Conservation (phyloP, 345 rosid species). For the Eucalyptus sideroxylon region DNA sequence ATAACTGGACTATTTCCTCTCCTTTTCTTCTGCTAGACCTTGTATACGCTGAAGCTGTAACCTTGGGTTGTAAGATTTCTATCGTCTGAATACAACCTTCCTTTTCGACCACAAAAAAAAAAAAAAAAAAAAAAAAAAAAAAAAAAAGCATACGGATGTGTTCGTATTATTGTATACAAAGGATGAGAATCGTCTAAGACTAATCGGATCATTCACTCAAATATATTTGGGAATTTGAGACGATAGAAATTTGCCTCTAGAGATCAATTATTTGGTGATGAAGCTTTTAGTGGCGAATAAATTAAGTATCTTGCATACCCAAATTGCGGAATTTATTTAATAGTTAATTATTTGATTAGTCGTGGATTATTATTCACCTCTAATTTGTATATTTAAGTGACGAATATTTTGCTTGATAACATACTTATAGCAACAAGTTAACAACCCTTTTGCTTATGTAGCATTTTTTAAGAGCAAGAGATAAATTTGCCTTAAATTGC, state of each 20-base stretch:
- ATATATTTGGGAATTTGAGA: not conserved
- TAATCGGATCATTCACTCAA: not conserved
- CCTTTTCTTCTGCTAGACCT: no score
- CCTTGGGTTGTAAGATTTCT: no score
- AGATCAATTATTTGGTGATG: not conserved
- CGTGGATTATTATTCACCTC: not conserved
- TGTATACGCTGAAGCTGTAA: no score
- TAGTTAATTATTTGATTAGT: not conserved
- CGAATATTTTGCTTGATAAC: not conserved
- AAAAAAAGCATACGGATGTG: not conserved
- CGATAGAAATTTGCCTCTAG: not conserved
- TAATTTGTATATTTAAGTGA: not conserved
- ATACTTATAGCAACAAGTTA: no score
- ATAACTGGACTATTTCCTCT: no score
- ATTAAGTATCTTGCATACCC: not conserved
- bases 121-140: no score
- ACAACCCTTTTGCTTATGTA: not conserved
- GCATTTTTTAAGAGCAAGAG: not conserved
- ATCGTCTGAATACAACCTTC: no score
- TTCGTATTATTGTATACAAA: not conserved
- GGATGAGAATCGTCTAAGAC: not conserved
- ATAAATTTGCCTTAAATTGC: not conserved
- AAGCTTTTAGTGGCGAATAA: not conserved
- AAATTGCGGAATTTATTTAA: not conserved
- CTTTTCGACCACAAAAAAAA: no score